A percentile compares a stretch with the other conserved stretches of the same genome.
These are phyloP conservation scores for Dentipellis fragilis DNA, from an alignment of 768 basidiomycete genomes.

Conservation along the genomic window DNA sequence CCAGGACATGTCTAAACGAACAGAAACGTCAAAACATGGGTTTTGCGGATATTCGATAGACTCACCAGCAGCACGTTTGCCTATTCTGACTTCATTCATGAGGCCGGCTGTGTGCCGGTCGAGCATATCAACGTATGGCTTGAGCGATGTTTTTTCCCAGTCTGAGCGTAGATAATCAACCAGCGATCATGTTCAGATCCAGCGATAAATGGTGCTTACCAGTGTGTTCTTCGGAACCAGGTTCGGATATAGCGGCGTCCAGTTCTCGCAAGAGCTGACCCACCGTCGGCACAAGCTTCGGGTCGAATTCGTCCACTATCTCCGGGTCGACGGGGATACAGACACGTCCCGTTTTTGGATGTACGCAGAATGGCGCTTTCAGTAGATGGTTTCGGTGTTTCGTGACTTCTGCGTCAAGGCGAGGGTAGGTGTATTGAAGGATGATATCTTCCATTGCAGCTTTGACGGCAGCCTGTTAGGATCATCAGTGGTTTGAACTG, in stretches of 20 bases:
- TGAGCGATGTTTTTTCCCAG: conserved; percentile 83
- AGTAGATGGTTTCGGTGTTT: conserved; percentile 96
- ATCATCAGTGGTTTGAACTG: too few relatives aligned
- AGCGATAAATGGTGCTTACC: conserved; percentile 2
- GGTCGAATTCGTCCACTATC: conserved; percentile 73
- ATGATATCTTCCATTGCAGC: conserved; percentile 77
- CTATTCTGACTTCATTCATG: conserved; percentile 46
- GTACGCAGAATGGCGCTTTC: conserved; percentile 94
- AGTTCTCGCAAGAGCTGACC: conserved; percentile 75
- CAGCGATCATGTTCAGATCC: not conserved
- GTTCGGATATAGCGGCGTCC: conserved; percentile 28
- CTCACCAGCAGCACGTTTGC: conserved; percentile 36
- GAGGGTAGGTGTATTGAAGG: conserved; percentile 90
- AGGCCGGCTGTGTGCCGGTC: conserved; percentile 57
- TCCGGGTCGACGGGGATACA: conserved; percentile 87
- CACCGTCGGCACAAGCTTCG: conserved; percentile 78
- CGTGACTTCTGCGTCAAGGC: conserved; percentile 94
- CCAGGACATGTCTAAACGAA: conserved; percentile 11
- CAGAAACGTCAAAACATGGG: not conserved
- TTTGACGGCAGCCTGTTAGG: conserved; percentile 26
- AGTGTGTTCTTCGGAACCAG: conserved; percentile 6
- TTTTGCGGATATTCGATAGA: not conserved
- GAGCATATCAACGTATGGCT: conserved; percentile 83
- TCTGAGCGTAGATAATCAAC: conserved; percentile 27
- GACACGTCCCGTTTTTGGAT: conserved; percentile 91